These are phyloP conservation scores for Sphaerostilbella broomeana DNA, from an alignment of 2,329 filamentous ascomycete species.

Conservation along the genomic window DNA sequence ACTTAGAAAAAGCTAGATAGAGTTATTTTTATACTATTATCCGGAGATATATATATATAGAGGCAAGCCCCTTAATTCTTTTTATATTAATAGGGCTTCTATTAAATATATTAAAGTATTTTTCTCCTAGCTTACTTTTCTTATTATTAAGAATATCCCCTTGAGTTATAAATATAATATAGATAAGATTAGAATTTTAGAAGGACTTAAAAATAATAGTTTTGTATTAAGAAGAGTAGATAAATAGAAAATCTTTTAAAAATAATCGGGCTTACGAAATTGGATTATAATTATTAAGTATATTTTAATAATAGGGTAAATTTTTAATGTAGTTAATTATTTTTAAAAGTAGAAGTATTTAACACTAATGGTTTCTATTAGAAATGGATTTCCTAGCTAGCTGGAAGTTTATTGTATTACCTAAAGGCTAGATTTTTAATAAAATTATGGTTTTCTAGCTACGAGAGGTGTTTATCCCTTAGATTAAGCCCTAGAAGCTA, in stretches of 20 bases:
- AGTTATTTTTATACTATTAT: constrained; percentile 8
- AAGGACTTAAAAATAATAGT: too few relatives aligned
- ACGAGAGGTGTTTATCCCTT: not conserved
- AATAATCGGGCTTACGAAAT: constrained; percentile 12
- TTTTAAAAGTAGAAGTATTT: constrained; percentile 17
- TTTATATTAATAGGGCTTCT: too few relatives aligned
- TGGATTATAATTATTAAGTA: constrained; percentile 18
- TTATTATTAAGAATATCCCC: too few relatives aligned
- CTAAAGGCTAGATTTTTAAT: constrained; percentile 19
- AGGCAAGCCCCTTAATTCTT: too few relatives aligned
- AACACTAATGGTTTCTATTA: constrained; percentile 17
- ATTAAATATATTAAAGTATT: too few relatives aligned
- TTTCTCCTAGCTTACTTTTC: too few relatives aligned
- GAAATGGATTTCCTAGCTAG: constrained; percentile 9
- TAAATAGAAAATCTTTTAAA: constrained; percentile 5
- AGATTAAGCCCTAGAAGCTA: not conserved
- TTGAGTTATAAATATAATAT: too few relatives aligned
- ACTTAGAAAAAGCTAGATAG: constrained; percentile 11
- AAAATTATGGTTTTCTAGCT: not conserved
- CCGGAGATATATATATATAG: constrained; percentile 3
- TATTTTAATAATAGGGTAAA: constrained; percentile 14
- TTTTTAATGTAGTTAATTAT: constrained; percentile 17
- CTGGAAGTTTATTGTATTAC: constrained; percentile 17
- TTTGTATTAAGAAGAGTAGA: too few relatives aligned
- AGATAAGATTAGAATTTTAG: too few relatives aligned